Conservation (phyloP, 192 early-diverging fungal species). For the Obelidium mucronatum region DNA sequence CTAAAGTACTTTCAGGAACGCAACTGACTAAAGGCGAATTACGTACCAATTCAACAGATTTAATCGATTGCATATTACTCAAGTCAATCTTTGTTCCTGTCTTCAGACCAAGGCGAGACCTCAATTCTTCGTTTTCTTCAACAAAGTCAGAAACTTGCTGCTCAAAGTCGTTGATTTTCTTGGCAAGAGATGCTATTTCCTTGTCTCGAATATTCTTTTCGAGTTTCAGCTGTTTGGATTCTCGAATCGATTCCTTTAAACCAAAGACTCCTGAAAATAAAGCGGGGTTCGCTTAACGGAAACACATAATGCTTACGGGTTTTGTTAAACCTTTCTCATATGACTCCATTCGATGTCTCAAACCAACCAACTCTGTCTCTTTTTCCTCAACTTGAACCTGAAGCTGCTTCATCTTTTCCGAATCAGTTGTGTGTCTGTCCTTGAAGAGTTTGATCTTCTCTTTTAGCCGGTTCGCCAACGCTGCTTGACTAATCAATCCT, state of each 20-base stretch:
- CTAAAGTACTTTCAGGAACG: slow-evolving; percentile 1
- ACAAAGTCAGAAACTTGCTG: slow-evolving; percentile 49
- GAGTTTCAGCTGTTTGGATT: slow-evolving; percentile 57
- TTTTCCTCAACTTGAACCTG: slow-evolving; percentile 49
- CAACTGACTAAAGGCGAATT: not conserved
- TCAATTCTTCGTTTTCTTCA: slow-evolving; percentile 58
- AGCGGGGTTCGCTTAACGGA: too few species aligned
- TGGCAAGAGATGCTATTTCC: slow-evolving; percentile 46
- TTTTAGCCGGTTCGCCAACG: slow-evolving; percentile 40
- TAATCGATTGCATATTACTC: slow-evolving; percentile 46
- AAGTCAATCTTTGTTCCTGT: slow-evolving; percentile 51
- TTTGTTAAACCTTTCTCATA: slow-evolving; percentile 49
- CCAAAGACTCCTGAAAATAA: slow-evolving; percentile 50
- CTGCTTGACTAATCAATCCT: slow-evolving; percentile 26
- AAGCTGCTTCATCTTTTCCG: slow-evolving; percentile 35
- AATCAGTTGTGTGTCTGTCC: slow-evolving; percentile 33
- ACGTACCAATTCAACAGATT: slow-evolving; percentile 50
- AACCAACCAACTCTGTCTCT: slow-evolving; percentile 51
- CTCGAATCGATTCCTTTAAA: slow-evolving; percentile 53
- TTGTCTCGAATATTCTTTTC: slow-evolving; percentile 46
- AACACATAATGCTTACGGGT: too few species aligned
- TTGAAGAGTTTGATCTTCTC: slow-evolving; percentile 49
- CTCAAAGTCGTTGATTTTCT: slow-evolving; percentile 54
- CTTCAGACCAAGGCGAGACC: slow-evolving; percentile 38
- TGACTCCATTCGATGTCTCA: slow-evolving; percentile 42